phyloP scores from a whole-genome alignment of 768 basidiomycete species.

The Lactifluus volemus region DNA sequence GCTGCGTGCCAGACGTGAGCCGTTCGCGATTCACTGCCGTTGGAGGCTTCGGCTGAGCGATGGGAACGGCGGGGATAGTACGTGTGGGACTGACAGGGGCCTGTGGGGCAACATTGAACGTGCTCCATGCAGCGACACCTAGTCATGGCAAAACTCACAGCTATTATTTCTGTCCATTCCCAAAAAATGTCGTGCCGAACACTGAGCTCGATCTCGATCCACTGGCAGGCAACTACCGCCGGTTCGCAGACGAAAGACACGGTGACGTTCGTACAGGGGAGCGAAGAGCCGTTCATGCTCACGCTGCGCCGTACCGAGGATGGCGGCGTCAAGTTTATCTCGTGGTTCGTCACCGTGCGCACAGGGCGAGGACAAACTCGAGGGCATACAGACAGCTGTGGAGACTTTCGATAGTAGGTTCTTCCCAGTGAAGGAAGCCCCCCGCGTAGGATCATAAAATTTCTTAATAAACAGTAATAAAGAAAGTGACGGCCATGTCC shows the following conservation, averaged over 20 bases:
- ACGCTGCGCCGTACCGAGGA: slow-evolving; percentile 24
- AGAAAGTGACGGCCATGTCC: no score
- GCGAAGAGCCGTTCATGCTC: slow-evolving; percentile 32
- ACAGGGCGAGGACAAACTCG: slow-evolving; percentile 23
- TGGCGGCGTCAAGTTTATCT: slow-evolving; percentile 37
- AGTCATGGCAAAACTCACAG: no score
- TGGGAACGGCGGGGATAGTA: not conserved
- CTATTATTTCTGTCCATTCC: no score
- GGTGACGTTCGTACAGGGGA: slow-evolving; percentile 19
- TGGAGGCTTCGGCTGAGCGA: not conserved
- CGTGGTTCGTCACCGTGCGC: slow-evolving; percentile 40
- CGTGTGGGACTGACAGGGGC: not conserved
- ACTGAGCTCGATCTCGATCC: no score
- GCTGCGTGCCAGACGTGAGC: no score
- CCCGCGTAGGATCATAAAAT: not conserved
- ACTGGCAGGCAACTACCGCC: slow-evolving; percentile 44
- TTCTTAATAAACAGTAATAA: no score
- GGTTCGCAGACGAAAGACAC: slow-evolving; percentile 32
- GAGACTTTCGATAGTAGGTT: slow-evolving; percentile 18
- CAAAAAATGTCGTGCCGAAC: no score
- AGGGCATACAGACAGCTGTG: slow-evolving; percentile 22
- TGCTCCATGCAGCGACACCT: not conserved
- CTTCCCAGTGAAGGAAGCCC: slow-evolving; percentile 2
- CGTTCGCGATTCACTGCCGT: not conserved
- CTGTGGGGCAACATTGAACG: not conserved